A percentile compares a stretch with the other conserved stretches of the same genome.
Conservation (phyloP, 1,139 yeast genomes). For the Oligophagozyma castellii region DNA sequence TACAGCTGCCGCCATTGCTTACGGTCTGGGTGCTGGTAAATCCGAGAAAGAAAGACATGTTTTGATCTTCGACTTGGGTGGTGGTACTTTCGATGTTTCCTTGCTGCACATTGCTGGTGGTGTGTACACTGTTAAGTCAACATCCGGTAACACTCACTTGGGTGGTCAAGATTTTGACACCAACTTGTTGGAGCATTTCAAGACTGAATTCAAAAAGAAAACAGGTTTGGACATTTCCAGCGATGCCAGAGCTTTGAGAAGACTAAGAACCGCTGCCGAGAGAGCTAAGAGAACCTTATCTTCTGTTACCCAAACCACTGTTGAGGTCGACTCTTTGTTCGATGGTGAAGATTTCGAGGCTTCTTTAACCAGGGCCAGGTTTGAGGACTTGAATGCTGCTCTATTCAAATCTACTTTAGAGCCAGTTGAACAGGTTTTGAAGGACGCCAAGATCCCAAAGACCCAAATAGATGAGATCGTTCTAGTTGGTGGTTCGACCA, state of each 20-base stretch:
- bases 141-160: conserved; percentile 98
- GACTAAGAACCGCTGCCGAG: conserved; percentile 96
- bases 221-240: conserved; percentile 77
- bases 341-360: conserved; percentile 94
- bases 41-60: conserved; percentile 79
- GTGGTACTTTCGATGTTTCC: conserved; percentile 98
- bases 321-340: conserved; percentile 87
- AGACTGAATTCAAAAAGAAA: conserved; percentile 88
- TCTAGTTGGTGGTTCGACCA: conserved; percentile 96
- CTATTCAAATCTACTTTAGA: conserved; percentile 88
- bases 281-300: conserved; percentile 97
- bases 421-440: conserved; percentile 93
- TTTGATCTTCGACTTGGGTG: conserved; percentile 92
- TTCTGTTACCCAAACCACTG: conserved; percentile 85
- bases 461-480: conserved; percentile 83
- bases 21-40: conserved; percentile 86
- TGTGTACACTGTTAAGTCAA: conserved; percentile 95
- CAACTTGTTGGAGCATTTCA: conserved; percentile 85
- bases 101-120: conserved; percentile 91
- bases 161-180: conserved; percentile 99
- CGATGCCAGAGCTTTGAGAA: conserved; percentile 90
- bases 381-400: conserved; percentile 90
- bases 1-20: conserved; percentile 96
- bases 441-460: conserved; percentile 83
- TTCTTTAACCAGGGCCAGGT: conserved; percentile 93